A percentile compares a stretch with the other conserved stretches of the same genome.
Evolutionary conservation across 805 yeast genomes (phyloP).

Genomic region (Schizosaccharomyces octosporus): DNA sequence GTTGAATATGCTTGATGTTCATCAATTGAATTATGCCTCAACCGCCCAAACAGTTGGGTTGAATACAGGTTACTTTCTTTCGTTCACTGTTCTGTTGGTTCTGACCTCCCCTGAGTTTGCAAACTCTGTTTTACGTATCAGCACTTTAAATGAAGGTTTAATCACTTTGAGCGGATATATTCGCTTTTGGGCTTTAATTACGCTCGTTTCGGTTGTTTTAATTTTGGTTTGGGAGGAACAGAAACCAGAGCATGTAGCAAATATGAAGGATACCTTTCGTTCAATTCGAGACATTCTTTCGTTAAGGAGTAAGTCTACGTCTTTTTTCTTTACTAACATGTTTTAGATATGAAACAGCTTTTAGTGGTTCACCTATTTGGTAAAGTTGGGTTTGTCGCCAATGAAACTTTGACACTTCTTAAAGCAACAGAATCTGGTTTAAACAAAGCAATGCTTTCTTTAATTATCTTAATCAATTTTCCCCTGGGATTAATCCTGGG

Average conservation of each 20-base stretch:
- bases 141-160: slow-evolving; percentile 39
- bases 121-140: slow-evolving; percentile 47
- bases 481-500: slow-evolving; percentile 52
- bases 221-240: not conserved
- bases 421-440: slow-evolving; percentile 78
- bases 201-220: slow-evolving; percentile 34
- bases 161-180: slow-evolving; percentile 54
- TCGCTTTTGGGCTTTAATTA: slow-evolving; percentile 50
- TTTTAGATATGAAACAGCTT: slow-evolving; percentile 41
- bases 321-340: slow-evolving; percentile 9
- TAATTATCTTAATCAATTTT: slow-evolving; percentile 78
- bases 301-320: slow-evolving; percentile 40
- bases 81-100: slow-evolving; percentile 78
- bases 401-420: slow-evolving; percentile 84
- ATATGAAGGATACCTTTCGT: not conserved
- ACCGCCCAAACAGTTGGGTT: slow-evolving; percentile 94
- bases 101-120: slow-evolving; percentile 82
- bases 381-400: slow-evolving; percentile 83
- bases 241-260: slow-evolving; percentile 9
- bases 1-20: slow-evolving; percentile 53
- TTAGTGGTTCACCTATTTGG: slow-evolving; percentile 52
- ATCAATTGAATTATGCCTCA: slow-evolving; percentile 69
- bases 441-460: slow-evolving; percentile 76
- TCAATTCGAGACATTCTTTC: slow-evolving; percentile 14
- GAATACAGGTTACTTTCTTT: slow-evolving; percentile 74